Conservation (phyloP, 441 rosid species). For the Pelargonium myrrhifolium region DNA sequence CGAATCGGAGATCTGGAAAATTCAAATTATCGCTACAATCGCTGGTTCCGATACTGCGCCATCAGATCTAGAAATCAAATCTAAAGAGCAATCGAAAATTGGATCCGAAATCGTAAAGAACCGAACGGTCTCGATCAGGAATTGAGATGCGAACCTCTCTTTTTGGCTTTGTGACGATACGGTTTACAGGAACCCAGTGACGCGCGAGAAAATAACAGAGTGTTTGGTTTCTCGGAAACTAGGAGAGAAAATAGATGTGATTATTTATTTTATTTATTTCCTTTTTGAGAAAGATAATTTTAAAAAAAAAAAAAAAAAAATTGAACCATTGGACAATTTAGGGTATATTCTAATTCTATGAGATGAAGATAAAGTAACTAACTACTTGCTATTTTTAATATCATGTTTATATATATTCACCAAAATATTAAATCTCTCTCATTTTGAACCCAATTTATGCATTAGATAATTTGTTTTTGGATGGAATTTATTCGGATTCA, state of each 20-base stretch:
- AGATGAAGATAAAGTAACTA: too few relatives aligned
- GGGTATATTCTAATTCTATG: too few relatives aligned
- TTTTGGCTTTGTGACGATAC: background rate
- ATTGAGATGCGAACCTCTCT: background rate
- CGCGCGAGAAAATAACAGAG: background rate
- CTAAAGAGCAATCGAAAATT: background rate
- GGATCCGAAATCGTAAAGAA: background rate
- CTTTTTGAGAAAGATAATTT: too few relatives aligned
- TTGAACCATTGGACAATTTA: too few relatives aligned
- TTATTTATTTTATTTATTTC: background rate
- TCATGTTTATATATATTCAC: too few relatives aligned
- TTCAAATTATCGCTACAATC: background rate
- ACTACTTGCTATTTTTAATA: too few relatives aligned
- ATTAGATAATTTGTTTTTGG: too few relatives aligned
- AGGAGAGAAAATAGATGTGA: background rate
- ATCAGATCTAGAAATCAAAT: constrained; percentile 11
- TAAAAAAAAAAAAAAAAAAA: background rate
- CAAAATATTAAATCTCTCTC: too few relatives aligned
- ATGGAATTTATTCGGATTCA: too few relatives aligned
- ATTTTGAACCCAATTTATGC: too few relatives aligned
- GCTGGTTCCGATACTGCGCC: constrained; percentile 3
- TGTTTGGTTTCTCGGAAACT: background rate
- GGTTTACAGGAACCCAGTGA: background rate
- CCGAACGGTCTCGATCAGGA: background rate
- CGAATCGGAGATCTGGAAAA: constrained; percentile 2